phyloP scores from a whole-genome alignment of 164 flowering plant genomes.

The Aristolochia fimbriata region DNA sequence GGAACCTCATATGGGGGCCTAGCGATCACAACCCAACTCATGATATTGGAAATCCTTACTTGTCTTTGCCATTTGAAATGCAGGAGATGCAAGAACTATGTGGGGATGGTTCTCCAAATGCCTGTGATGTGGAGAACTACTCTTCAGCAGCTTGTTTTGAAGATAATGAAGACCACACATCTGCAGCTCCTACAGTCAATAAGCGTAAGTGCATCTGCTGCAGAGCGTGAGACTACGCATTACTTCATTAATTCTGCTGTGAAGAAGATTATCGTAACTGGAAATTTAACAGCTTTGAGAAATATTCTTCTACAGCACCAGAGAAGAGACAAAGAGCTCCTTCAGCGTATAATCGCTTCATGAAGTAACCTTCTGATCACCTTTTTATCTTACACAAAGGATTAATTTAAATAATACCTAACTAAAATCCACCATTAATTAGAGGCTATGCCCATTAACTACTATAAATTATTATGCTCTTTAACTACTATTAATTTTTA shows the following conservation, averaged over 20 bases:
- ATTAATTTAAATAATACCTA: neutral
- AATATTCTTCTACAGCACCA: conserved; percentile 49
- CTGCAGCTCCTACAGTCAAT: conserved; percentile 27
- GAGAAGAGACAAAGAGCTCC: conserved; percentile 86
- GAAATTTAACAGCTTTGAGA: neutral
- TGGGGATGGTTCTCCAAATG: conserved; percentile 19
- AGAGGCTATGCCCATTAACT: no score
- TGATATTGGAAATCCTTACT: no score
- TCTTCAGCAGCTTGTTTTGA: conserved; percentile 25
- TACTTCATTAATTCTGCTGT: neutral
- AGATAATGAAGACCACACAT: conserved; percentile 30
- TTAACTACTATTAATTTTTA: no score
- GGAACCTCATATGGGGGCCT: no score
- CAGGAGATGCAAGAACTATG: conserved; percentile 25
- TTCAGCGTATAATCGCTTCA: conserved; percentile 79
- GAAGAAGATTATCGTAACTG: neutral
- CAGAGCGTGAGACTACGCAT: neutral
- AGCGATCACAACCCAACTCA: no score
- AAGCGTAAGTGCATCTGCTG: conserved; percentile 35
- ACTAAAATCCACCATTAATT: no score
- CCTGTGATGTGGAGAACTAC: conserved; percentile 13
- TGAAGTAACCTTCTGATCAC: conserved; percentile 39
- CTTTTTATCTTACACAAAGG: neutral
- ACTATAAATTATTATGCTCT: no score
- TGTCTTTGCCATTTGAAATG: neutral